phyloP scores from a whole-genome alignment of 345 rosid genomes.

The Hypericum perforatum region DNA sequence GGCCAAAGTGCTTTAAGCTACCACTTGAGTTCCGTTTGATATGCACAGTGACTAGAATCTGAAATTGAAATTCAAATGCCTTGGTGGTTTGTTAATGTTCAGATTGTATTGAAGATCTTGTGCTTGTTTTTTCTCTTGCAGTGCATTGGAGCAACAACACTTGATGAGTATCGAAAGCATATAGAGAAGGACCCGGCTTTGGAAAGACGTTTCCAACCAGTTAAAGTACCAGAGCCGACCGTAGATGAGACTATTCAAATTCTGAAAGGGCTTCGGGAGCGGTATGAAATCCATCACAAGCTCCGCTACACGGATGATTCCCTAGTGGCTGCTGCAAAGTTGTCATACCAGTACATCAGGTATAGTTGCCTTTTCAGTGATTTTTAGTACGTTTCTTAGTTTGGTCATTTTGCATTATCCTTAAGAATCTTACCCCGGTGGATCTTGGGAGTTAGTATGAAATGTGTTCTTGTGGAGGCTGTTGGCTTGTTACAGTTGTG shows the following conservation, averaged over 20 bases:
- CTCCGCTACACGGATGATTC: neutral
- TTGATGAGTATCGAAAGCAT: slow-evolving; percentile 1
- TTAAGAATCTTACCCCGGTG: too few relatives aligned
- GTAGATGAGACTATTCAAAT: slow-evolving; percentile 1
- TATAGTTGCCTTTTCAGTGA: neutral
- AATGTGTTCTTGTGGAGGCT: too few relatives aligned
- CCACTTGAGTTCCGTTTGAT: too few relatives aligned
- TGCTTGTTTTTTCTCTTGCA: neutral
- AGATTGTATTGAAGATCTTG: neutral
- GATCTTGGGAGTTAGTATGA: too few relatives aligned
- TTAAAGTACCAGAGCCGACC: slow-evolving; percentile 2
- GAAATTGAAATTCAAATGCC: too few relatives aligned
- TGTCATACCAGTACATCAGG: slow-evolving; percentile 2
- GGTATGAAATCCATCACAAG: slow-evolving; percentile 1
- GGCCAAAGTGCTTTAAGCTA: too few relatives aligned
- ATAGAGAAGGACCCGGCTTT: slow-evolving; percentile 1
- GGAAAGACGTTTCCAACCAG: slow-evolving; percentile 6
- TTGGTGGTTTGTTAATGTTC: too few relatives aligned
- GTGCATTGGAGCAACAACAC: slow-evolving; percentile 9
- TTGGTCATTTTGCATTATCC: too few relatives aligned
- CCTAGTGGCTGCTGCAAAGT: slow-evolving; percentile 2
- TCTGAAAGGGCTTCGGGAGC: slow-evolving; percentile 1
- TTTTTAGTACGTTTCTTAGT: neutral
- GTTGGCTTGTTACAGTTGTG: too few relatives aligned
- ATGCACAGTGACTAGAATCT: too few relatives aligned